Evolutionary conservation across 148 eudicot genomes (phyloP).

Genomic region (Vaccinium corymbosum): DNA sequence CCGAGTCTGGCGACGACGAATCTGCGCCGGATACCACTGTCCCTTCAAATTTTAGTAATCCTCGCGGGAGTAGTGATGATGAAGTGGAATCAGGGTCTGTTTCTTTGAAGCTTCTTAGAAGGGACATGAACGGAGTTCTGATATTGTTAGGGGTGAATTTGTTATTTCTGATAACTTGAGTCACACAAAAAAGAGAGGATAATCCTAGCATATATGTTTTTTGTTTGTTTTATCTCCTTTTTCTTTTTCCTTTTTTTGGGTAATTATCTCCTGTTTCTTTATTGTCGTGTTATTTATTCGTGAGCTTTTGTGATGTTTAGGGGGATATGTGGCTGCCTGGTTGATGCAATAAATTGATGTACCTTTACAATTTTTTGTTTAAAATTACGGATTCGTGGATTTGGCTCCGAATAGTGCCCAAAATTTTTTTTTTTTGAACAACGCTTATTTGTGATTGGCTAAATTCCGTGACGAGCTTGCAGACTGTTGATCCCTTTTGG

Average conservation of each 20-base stretch:
- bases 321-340: neutral
- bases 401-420: neutral
- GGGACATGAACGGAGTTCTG: slow-evolving; percentile 25
- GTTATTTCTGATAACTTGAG: neutral
- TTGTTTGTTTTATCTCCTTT: neutral
- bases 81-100: slow-evolving; percentile 22
- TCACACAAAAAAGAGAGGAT: neutral
- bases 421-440: too few relatives aligned
- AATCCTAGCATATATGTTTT: neutral
- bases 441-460: too few relatives aligned
- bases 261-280: neutral
- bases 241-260: neutral
- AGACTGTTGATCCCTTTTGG: too few relatives aligned
- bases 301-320: neutral
- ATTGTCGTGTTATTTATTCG: neutral
- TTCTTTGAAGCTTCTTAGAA: slow-evolving; percentile 22
- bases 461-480: too few relatives aligned
- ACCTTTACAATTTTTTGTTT: neutral
- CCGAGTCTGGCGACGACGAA: slow-evolving; percentile 48
- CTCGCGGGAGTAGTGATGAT: slow-evolving; percentile 34
- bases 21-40: slow-evolving; percentile 53
- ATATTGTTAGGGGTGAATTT: slow-evolving; percentile 25
- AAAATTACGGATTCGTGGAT: neutral
- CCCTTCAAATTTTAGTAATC: slow-evolving; percentile 58
- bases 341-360: neutral